phyloP scores from a whole-genome alignment of 257 asterid genomes.

The Verbena officinalis region DNA sequence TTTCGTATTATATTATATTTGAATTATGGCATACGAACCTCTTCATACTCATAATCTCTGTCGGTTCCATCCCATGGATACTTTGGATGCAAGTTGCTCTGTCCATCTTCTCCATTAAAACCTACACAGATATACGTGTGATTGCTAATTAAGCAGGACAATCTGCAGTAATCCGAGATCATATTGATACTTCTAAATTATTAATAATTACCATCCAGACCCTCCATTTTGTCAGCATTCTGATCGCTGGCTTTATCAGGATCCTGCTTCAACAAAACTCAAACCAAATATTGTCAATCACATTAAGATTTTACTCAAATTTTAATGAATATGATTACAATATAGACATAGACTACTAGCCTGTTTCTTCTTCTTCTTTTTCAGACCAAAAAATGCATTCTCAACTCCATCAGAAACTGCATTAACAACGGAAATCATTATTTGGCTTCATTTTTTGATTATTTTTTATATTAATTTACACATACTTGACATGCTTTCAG shows the following conservation, averaged over 20 bases:
- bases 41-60: conserved; percentile 85
- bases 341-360: too few species aligned
- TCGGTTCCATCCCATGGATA: conserved; percentile 96
- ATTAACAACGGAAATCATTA: too few species aligned
- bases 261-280: neutral
- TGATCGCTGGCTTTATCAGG: neutral
- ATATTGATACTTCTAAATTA: neutral
- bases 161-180: neutral
- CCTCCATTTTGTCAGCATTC: neutral
- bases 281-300: too few species aligned
- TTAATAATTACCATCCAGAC: neutral
- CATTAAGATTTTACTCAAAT: too few species aligned
- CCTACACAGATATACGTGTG: too few species aligned
- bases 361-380: too few species aligned
- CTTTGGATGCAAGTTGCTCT: conserved; percentile 66
- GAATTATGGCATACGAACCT: conserved; percentile 43
- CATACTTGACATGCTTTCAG: conserved; percentile 50
- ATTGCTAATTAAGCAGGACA: too few species aligned
- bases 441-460: too few species aligned
- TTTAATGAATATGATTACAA: too few species aligned
- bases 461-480: neutral
- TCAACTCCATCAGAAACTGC: too few species aligned
- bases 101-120: conserved; percentile 66
- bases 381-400: too few species aligned
- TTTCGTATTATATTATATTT: too few species aligned